These are phyloP conservation scores for Clarkia xantiana DNA, from an alignment of 345 rosid genomes.

Conservation along the genomic window DNA sequence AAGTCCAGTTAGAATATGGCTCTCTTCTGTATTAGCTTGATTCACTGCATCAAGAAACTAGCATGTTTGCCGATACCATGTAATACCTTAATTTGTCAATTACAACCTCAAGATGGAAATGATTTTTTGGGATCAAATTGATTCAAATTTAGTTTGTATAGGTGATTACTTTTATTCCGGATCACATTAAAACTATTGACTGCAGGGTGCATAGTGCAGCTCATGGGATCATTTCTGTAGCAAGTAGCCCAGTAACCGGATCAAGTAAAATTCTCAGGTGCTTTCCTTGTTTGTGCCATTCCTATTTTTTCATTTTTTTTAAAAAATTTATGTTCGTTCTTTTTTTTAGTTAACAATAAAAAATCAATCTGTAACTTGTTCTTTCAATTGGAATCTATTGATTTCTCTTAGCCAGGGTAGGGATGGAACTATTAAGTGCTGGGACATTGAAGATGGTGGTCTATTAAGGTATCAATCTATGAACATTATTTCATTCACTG, in stretches of 20 bases:
- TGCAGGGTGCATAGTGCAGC: conserved; percentile 78
- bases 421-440: conserved; percentile 88
- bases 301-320: not conserved
- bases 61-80: too few relatives aligned
- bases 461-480: conserved; percentile 40
- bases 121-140: too few relatives aligned
- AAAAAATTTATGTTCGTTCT: not conserved
- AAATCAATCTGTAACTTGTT: too few relatives aligned
- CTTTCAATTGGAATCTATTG: not conserved
- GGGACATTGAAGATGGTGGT: conserved; percentile 80
- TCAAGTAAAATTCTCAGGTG: conserved; percentile 65
- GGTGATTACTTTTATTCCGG: too few relatives aligned
- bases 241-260: conserved; percentile 44
- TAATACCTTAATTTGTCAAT: too few relatives aligned
- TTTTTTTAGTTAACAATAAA: not conserved
- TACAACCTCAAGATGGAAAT: too few relatives aligned
- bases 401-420: conserved; percentile 61
- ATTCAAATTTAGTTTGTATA: too few relatives aligned
- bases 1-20: too few relatives aligned
- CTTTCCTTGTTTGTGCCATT: not conserved
- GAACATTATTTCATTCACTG: not conserved
- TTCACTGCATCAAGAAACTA: too few relatives aligned
- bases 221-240: conserved; percentile 67
- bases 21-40: too few relatives aligned
- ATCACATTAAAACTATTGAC: not conserved